Evolutionary conservation across 1,139 yeast species (phyloP).

Genomic region (Zygotorulaspora mrakii): DNA sequence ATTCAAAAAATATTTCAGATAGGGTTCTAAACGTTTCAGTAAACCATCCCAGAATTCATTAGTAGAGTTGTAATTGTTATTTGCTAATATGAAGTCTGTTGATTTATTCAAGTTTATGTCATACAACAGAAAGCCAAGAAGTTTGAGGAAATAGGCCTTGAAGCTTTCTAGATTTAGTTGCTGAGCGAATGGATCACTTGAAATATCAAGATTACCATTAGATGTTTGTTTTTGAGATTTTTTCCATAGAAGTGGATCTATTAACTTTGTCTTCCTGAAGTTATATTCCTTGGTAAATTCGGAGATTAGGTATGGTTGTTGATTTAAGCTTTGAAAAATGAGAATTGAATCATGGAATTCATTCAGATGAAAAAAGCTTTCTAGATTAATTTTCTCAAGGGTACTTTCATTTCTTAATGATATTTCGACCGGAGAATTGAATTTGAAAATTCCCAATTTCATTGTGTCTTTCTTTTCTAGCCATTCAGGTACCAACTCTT

Average conservation of each 20-base stretch:
- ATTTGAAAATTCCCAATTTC: constrained; percentile 56
- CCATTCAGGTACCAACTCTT: constrained; percentile 43
- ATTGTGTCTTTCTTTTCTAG: constrained; percentile 35
- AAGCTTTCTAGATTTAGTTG: constrained; percentile 38
- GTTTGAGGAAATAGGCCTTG: constrained; percentile 55
- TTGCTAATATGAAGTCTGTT: constrained; percentile 54
- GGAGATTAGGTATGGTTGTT: constrained; percentile 53
- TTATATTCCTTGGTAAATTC: constrained; percentile 71
- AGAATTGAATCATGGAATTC: constrained; percentile 79
- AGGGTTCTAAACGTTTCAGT: constrained; percentile 56
- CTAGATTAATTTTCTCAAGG: constrained; percentile 31
- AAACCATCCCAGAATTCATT: constrained; percentile 79
- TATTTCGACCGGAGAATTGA: constrained; percentile 82
- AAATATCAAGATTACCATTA: constrained; percentile 23
- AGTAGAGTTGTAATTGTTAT: constrained; percentile 51
- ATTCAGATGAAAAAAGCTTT: constrained; percentile 46
- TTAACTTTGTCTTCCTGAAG: constrained; percentile 66
- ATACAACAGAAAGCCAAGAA: constrained; percentile 73
- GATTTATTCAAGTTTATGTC: constrained; percentile 62
- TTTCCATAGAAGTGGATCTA: constrained; percentile 55
- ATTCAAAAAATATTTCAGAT: constrained; percentile 38
- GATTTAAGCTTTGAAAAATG: constrained; percentile 73
- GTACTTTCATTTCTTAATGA: constrained; percentile 52
- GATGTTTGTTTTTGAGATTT: constrained; percentile 25
- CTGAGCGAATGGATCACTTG: constrained; percentile 29